Evolutionary conservation across 768 basidiomycete species (phyloP).

Genomic region (Podaxis mareebaensis): DNA sequence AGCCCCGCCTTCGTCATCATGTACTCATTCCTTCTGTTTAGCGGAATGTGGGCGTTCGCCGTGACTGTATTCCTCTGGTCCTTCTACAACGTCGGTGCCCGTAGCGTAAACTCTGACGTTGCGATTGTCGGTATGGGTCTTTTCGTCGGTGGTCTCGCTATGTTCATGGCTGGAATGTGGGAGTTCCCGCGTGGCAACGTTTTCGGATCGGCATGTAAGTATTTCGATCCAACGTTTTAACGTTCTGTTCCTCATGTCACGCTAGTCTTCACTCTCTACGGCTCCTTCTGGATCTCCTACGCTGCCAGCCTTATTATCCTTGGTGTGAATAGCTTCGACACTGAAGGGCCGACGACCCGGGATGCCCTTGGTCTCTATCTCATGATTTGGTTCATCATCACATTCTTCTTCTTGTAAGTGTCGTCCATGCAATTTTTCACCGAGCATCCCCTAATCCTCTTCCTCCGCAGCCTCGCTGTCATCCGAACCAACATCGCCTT

Average conservation of each 20-base stretch:
- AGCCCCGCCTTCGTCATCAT: neutral
- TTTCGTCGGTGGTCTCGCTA: conserved; percentile 61
- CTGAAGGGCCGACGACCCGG: conserved; percentile 26
- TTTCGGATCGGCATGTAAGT: conserved; percentile 53
- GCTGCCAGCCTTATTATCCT: conserved; percentile 53
- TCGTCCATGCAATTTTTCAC: neutral
- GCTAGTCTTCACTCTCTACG: conserved; percentile 59
- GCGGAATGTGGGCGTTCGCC: conserved; percentile 60
- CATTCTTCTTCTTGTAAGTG: conserved; percentile 50
- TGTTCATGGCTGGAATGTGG: conserved; percentile 71
- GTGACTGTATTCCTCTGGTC: conserved; percentile 62
- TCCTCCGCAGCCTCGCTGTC: conserved; percentile 41
- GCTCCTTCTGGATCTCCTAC: conserved; percentile 66
- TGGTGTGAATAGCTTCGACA: conserved; percentile 45
- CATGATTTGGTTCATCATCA: conserved; percentile 55
- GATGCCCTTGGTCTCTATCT: conserved; percentile 58
- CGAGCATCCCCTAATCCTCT: neutral
- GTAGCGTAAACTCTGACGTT: conserved; percentile 40
- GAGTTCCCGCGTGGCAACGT: conserved; percentile 48
- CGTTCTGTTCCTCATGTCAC: conserved; percentile 6
- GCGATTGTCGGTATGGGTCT: conserved; percentile 65
- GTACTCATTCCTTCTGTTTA: conserved; percentile 20
- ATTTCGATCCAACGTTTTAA: neutral
- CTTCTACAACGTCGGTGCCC: conserved; percentile 47
- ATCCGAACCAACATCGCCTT: conserved; percentile 52